Percentiles rank a stretch among this genome's conserved stretches.
These are phyloP conservation scores for Candida gorgasii DNA, from an alignment of 805 yeast species.

Conservation along the genomic window DNA sequence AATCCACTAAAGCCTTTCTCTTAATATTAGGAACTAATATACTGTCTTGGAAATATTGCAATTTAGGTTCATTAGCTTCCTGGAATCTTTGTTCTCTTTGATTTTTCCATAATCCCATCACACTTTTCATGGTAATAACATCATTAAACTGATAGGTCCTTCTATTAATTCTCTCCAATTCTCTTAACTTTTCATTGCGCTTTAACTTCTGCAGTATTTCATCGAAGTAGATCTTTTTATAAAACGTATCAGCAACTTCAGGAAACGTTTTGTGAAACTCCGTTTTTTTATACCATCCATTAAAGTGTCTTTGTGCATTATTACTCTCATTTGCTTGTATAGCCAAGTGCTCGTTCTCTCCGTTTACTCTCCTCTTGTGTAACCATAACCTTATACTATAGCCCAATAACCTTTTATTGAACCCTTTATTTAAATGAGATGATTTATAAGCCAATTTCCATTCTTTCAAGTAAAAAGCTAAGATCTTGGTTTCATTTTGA, in stretches of 20 bases:
- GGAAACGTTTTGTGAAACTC: slow-evolving; percentile 11
- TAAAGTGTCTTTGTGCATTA: neutral
- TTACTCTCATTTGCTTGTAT: neutral
- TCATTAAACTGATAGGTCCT: neutral
- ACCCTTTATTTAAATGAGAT: neutral
- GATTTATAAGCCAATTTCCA: slow-evolving; percentile 8
- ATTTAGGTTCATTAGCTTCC: slow-evolving; percentile 16
- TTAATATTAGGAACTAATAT: slow-evolving; percentile 16
- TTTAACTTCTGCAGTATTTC: neutral
- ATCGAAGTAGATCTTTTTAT: slow-evolving; percentile 7
- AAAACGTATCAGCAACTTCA: slow-evolving; percentile 13
- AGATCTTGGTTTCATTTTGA: neutral
- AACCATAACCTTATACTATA: neutral
- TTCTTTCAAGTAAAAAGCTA: slow-evolving; percentile 6
- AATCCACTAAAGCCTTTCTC: slow-evolving; percentile 16
- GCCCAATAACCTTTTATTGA: neutral
- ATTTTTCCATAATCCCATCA: slow-evolving; percentile 23
- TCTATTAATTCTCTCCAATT: neutral
- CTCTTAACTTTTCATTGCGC: neutral
- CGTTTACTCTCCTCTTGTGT: neutral
- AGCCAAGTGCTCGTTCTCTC: neutral
- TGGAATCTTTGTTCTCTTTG: slow-evolving; percentile 24
- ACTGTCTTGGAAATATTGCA: slow-evolving; percentile 19
- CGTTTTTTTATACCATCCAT: slow-evolving; percentile 4
- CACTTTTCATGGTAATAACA: neutral